Percentiles rank a stretch among this genome's conserved stretches.
Conservation (phyloP, 352 stramenopile species). For the Phytopythium sindhum region DNA sequence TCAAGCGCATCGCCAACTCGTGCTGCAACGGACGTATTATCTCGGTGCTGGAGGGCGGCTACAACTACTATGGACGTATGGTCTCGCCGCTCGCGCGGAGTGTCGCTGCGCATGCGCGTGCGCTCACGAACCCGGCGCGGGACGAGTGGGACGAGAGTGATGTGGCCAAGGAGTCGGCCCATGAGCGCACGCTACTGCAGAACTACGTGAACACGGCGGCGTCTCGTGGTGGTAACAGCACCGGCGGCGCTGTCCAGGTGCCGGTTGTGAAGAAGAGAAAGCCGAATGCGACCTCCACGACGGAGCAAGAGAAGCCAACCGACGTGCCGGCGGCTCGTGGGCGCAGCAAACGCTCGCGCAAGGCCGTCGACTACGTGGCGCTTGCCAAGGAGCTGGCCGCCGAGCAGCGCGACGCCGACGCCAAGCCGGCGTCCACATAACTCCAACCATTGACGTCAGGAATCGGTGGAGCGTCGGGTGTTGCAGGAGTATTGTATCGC, state of each 20-base stretch:
- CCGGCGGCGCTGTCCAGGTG: slow-evolving; percentile 3
- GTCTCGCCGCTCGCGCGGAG: slow-evolving; percentile 78
- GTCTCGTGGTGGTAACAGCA: background rate
- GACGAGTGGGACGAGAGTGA: slow-evolving; percentile 43
- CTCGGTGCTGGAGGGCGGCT: slow-evolving; percentile 83
- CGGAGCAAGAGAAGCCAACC: background rate
- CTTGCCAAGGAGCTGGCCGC: slow-evolving; percentile 45
- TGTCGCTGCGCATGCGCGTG: slow-evolving; percentile 64
- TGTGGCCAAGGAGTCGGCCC: slow-evolving; percentile 44
- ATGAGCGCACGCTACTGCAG: slow-evolving; percentile 46
- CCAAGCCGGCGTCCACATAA: background rate
- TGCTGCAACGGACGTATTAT: slow-evolving; percentile 73
- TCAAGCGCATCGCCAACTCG: slow-evolving; percentile 73
- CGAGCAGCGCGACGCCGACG: background rate
- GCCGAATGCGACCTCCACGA: background rate
- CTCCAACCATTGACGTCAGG: background rate
- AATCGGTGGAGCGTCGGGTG: background rate
- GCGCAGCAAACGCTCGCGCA: slow-evolving; percentile 48
- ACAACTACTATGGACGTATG: slow-evolving; percentile 85
- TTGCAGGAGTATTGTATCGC: too few species aligned
- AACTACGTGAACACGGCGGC: slow-evolving; percentile 32
- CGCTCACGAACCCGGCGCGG: slow-evolving; percentile 45
- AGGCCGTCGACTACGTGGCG: slow-evolving; percentile 68
- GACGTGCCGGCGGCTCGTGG: slow-evolving; percentile 12
- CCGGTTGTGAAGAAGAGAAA: slow-evolving; percentile 36